A percentile compares a stretch with the other conserved stretches of the same genome.
Evolutionary conservation across 2,329 filamentous ascomycete species (phyloP).

Genomic region (Teratosphaeria nubilosa): DNA sequence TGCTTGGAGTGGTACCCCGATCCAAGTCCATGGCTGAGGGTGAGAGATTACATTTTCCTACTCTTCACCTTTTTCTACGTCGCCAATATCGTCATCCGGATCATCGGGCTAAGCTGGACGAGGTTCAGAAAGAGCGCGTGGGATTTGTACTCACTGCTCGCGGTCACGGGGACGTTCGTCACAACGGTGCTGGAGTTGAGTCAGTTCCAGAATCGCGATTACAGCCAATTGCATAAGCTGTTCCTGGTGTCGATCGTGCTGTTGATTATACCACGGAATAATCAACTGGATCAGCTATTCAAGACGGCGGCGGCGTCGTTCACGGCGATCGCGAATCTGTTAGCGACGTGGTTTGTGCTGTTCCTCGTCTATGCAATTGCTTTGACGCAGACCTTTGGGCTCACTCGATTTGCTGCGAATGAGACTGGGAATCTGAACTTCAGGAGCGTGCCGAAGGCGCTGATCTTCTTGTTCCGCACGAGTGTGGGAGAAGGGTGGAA

Average conservation of each 20-base stretch:
- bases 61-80: constrained; percentile 73
- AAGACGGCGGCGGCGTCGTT: constrained; percentile 95
- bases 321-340: constrained; percentile 76
- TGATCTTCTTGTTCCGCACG: constrained; percentile 87
- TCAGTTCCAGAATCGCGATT: constrained; percentile 45
- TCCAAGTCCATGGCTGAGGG: constrained; percentile 56
- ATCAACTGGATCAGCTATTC: constrained; percentile 94
- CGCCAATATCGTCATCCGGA: constrained; percentile 70
- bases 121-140: constrained; percentile 88
- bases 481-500: constrained; percentile 97
- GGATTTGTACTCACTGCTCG: constrained; percentile 80
- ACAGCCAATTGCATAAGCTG: constrained; percentile 80
- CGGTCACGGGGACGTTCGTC: constrained; percentile 68
- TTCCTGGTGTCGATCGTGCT: constrained; percentile 86
- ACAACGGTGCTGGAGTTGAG: constrained; percentile 70
- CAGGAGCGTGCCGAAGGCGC: constrained; percentile 81
- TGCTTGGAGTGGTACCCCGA: constrained; percentile 79
- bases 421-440: constrained; percentile 81
- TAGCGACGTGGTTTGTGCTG: constrained; percentile 95
- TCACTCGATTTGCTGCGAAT: constrained; percentile 71
- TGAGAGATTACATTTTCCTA: constrained; percentile 65
- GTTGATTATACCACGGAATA: constrained; percentile 87
- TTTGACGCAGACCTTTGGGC: constrained; percentile 86
- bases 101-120: constrained; percentile 82
- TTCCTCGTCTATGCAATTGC: constrained; percentile 96